Conservation (phyloP, 2,329 filamentous ascomycete genomes). For the Gaeumannomyces tritici region DNA sequence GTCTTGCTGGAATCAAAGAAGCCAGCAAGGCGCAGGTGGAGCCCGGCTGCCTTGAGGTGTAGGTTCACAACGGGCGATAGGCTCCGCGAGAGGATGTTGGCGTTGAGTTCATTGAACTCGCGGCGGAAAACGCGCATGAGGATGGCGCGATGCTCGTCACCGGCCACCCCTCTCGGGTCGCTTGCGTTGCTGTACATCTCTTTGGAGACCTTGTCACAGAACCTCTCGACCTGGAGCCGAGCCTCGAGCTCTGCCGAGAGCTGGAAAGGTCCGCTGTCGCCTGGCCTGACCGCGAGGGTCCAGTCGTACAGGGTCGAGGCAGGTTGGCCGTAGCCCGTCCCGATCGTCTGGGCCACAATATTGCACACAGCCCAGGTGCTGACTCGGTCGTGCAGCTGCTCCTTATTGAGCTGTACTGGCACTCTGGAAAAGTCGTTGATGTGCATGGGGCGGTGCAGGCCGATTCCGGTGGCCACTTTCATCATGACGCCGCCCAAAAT, state of each 20-base stretch:
- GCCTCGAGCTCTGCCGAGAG: conserved; percentile 55
- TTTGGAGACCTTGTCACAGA: conserved; percentile 69
- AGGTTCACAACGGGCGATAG: conserved; percentile 51
- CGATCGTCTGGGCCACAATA: conserved; percentile 70
- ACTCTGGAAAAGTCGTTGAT: conserved; percentile 76
- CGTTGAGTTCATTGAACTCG: conserved; percentile 54
- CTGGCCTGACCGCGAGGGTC: conserved; percentile 54
- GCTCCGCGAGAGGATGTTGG: conserved; percentile 47
- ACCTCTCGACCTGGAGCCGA: conserved; percentile 61
- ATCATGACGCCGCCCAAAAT: conserved; percentile 79
- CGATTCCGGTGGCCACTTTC: conserved; percentile 77
- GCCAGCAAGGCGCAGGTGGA: conserved; percentile 68
- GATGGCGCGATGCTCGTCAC: conserved; percentile 57
- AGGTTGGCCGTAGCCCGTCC: conserved; percentile 76
- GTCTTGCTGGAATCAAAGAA: conserved; percentile 73
- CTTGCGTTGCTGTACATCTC: conserved; percentile 72
- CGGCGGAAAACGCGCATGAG: conserved; percentile 57
- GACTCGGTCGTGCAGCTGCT: conserved; percentile 69
- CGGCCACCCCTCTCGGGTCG: conserved; percentile 59
- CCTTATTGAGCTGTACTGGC: conserved; percentile 64
- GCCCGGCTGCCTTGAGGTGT: conserved; percentile 61
- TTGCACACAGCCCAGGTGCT: conserved; percentile 81
- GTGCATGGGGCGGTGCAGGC: conserved; percentile 70
- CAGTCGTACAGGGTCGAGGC: conserved; percentile 70
- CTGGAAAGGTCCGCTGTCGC: conserved; percentile 49